phyloP scores from a whole-genome alignment of 495 filamentous ascomycete species.

The Durotheca rogersii region DNA sequence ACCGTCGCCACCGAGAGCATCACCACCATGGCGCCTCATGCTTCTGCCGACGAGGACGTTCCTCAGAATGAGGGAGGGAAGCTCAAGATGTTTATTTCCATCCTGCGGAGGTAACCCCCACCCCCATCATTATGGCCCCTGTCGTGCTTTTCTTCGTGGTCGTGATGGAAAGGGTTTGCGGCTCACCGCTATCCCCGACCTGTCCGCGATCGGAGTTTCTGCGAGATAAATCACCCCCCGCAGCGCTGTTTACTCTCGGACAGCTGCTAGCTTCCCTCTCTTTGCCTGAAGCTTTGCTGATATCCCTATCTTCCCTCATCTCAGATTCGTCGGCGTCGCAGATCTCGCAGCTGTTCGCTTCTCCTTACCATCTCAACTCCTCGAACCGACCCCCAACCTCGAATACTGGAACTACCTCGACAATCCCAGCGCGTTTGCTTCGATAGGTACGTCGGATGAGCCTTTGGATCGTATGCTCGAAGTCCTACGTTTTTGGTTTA shows the following conservation, averaged over 20 bases:
- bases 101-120: constrained; percentile 71
- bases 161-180: not conserved
- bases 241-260: too few species aligned
- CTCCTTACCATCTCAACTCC: constrained; percentile 89
- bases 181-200: constrained; percentile 26
- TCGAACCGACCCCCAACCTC: constrained; percentile 93
- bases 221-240: constrained; percentile 7
- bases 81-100: constrained; percentile 77
- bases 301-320: too few species aligned
- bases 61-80: constrained; percentile 77
- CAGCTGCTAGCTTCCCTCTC: too few species aligned
- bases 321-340: constrained; percentile 86
- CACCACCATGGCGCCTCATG: constrained; percentile 32
- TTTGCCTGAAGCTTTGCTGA: too few species aligned
- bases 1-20: too few species aligned
- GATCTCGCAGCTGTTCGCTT: constrained; percentile 96
- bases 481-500: constrained; percentile 95
- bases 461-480: constrained; percentile 88
- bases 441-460: constrained; percentile 93
- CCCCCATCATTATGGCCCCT: not conserved
- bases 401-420: constrained; percentile 99
- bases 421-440: constrained; percentile 90
- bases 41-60: constrained; percentile 55
- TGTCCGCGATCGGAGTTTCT: constrained; percentile 21
- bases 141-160: not conserved